These are phyloP conservation scores for Ustilago nuda DNA, from an alignment of 1,284 basidiomycete species.

Conservation along the genomic window DNA sequence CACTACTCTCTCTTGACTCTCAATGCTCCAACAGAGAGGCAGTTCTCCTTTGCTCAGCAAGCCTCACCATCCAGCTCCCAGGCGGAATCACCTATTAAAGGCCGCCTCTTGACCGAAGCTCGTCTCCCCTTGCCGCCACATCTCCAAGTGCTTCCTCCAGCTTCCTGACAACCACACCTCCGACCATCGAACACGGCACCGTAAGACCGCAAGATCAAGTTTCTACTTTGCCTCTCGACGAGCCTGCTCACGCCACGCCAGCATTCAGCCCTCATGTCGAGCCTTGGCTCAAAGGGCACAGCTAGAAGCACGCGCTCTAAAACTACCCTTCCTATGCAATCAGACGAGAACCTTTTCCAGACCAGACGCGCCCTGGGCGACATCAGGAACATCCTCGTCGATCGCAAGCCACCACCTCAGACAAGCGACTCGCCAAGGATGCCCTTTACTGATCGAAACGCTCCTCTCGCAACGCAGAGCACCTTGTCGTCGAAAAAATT, in stretches of 20 bases:
- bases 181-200: not conserved
- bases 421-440: slow-evolving; percentile 14
- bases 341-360: slow-evolving; percentile 26
- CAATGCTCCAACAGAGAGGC: not conserved
- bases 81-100: not conserved
- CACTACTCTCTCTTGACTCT: slow-evolving; percentile 10
- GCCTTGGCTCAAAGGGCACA: slow-evolving; percentile 4
- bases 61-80: slow-evolving; percentile 4
- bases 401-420: not conserved
- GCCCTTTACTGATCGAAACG: slow-evolving; percentile 33
- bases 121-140: not conserved
- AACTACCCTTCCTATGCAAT: not conserved
- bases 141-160: not conserved
- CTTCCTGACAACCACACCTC: not conserved
- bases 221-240: not conserved
- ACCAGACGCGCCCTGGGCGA: slow-evolving; percentile 16
- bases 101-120: not conserved
- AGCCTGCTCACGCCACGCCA: not conserved
- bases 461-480: not conserved
- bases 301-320: slow-evolving; percentile 8
- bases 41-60: slow-evolving; percentile 6
- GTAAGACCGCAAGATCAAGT: not conserved
- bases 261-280: not conserved
- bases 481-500: not conserved
- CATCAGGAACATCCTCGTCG: slow-evolving; percentile 25